phyloP scores from a whole-genome alignment of 2,329 filamentous ascomycete genomes.

The Gaeumannomyces tritici region DNA sequence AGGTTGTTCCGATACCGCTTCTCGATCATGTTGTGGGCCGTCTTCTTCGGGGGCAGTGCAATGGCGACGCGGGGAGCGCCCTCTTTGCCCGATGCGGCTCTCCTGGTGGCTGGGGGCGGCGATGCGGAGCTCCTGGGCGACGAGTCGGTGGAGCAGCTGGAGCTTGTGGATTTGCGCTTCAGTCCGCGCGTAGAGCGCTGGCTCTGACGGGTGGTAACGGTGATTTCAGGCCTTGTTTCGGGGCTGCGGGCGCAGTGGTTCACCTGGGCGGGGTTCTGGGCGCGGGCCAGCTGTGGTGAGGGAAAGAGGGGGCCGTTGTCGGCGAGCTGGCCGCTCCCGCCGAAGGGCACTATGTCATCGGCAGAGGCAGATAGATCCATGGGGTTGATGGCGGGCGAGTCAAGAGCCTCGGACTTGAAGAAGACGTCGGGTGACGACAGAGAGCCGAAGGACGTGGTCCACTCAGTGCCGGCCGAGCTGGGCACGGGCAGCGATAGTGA shows the following conservation, averaged over 20 bases:
- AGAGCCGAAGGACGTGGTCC: neutral
- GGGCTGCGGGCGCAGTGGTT: conserved; percentile 2
- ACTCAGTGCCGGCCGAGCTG: conserved; percentile 1
- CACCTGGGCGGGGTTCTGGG: conserved; percentile 8
- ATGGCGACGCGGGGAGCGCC: conserved; percentile 2
- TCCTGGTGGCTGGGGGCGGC: conserved; percentile 7
- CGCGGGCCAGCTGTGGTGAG: conserved; percentile 6
- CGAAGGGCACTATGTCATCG: conserved; percentile 13
- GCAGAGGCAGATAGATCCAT: conserved; percentile 17
- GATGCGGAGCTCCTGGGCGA: conserved; percentile 11
- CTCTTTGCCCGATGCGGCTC: conserved; percentile 4
- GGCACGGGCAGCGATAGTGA: neutral
- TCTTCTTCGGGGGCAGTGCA: conserved; percentile 50
- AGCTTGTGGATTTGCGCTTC: conserved; percentile 22
- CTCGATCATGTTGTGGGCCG: conserved; percentile 78
- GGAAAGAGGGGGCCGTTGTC: conserved; percentile 17
- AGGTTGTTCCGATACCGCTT: conserved; percentile 77
- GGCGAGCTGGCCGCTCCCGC: conserved; percentile 10
- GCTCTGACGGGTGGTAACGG: neutral
- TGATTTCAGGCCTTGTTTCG: conserved; percentile 1
- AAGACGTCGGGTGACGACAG: conserved; percentile 16
- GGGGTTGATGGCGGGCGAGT: conserved; percentile 20
- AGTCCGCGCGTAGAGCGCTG: conserved; percentile 6
- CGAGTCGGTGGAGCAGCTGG: conserved; percentile 9
- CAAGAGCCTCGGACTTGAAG: conserved; percentile 21